A percentile compares a stretch with the other conserved stretches of the same genome.
These are phyloP conservation scores for Aureobasidium vineae DNA, from an alignment of 2,329 filamentous ascomycete species.

Conservation along the genomic window DNA sequence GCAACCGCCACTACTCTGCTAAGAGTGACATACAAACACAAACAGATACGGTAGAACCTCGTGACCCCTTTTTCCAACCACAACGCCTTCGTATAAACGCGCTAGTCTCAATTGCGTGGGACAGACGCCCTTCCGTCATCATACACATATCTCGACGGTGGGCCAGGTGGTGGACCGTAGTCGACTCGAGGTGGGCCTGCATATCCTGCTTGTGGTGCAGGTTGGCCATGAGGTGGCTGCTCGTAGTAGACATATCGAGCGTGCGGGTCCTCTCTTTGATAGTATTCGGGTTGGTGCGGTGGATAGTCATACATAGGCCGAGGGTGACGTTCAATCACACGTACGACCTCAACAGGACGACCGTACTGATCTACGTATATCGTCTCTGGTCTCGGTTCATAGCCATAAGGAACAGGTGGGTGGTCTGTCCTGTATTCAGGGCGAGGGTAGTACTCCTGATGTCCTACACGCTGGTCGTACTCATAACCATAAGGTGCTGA, in stretches of 20 bases:
- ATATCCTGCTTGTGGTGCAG: conserved; percentile 7
- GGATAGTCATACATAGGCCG: conserved; percentile 22
- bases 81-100: not conserved
- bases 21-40: not conserved
- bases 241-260: conserved; percentile 16
- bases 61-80: not conserved
- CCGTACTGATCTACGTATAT: conserved; percentile 40
- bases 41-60: not conserved
- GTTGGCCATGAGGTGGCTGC: not conserved
- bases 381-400: conserved; percentile 29
- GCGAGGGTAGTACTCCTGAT: conserved; percentile 1
- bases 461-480: not conserved
- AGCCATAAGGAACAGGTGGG: conserved; percentile 3
- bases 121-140: conserved; percentile 18
- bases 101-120: not conserved
- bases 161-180: not conserved
- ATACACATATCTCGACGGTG: conserved; percentile 6
- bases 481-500: not conserved
- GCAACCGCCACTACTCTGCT: not conserved
- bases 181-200: not conserved
- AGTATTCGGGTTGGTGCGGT: conserved; percentile 11
- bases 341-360: conserved; percentile 33
- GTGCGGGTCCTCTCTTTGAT: conserved; percentile 7
- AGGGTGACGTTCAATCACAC: conserved; percentile 21
- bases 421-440: conserved; percentile 7